These are phyloP conservation scores for Boletus fagicola DNA, from an alignment of 768 basidiomycete genomes.

Conservation along the genomic window DNA sequence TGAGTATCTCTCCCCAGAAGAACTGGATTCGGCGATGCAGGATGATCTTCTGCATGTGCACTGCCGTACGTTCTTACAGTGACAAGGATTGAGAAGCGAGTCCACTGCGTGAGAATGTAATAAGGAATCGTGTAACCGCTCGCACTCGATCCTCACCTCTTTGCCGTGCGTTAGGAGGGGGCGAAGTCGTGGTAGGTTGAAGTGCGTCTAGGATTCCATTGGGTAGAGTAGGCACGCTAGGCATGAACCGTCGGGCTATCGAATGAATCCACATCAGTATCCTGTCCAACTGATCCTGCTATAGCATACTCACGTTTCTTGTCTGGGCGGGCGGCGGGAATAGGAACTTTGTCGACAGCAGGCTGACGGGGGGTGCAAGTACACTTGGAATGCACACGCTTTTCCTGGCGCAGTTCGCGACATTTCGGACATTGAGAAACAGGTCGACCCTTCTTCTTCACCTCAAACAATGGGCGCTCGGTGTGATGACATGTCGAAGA, in stretches of 20 bases:
- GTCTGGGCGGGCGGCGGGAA: slow-evolving; percentile 33
- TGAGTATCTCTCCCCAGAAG: neutral
- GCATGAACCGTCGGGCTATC: slow-evolving; percentile 65
- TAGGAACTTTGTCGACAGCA: slow-evolving; percentile 29
- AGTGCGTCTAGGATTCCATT: slow-evolving; percentile 66
- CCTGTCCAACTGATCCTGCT: neutral
- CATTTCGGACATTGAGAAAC: slow-evolving; percentile 88
- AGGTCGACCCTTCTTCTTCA: slow-evolving; percentile 91
- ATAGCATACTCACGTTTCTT: slow-evolving; percentile 31
- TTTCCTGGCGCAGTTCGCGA: slow-evolving; percentile 76
- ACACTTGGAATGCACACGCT: slow-evolving; percentile 80
- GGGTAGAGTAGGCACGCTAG: slow-evolving; percentile 67
- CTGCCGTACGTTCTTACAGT: slow-evolving; percentile 52
- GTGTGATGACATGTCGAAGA: slow-evolving; percentile 86
- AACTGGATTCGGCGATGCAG: slow-evolving; percentile 3
- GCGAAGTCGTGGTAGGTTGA: slow-evolving; percentile 27
- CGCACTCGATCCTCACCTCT: slow-evolving; percentile 38
- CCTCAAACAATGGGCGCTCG: slow-evolving; percentile 87
- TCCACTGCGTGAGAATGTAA: slow-evolving; percentile 43
- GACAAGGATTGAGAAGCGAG: slow-evolving; percentile 62
- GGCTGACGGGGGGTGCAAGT: slow-evolving; percentile 53
- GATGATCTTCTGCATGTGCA: slow-evolving; percentile 45
- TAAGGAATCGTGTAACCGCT: neutral
- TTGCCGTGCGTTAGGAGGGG: slow-evolving; percentile 46
- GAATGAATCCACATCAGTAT: slow-evolving; percentile 18